Conservation (phyloP, 148 eudicot species). For the Persicaria tinctoria region DNA sequence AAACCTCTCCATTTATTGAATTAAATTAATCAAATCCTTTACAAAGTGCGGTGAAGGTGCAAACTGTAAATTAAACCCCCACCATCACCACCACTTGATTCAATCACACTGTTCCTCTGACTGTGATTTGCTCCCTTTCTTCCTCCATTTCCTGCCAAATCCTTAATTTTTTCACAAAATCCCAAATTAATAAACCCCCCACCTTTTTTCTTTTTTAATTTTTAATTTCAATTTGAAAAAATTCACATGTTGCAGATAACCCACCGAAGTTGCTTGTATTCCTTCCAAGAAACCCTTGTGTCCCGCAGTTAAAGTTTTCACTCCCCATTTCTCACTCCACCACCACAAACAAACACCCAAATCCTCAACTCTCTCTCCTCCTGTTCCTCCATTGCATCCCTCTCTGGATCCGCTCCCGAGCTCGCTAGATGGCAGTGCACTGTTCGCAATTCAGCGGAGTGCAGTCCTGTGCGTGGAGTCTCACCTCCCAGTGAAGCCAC, state of each 20-base stretch:
- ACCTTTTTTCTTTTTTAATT: not conserved
- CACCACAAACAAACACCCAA: slow-evolving; percentile 4
- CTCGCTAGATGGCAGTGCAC: slow-evolving; percentile 16
- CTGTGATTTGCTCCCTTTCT: slow-evolving; percentile 3
- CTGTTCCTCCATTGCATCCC: not conserved
- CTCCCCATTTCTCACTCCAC: slow-evolving; percentile 14
- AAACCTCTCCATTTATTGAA: not conserved
- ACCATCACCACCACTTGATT: slow-evolving; percentile 1
- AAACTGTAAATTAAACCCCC: slow-evolving; percentile 2
- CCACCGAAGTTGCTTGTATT: slow-evolving; percentile 15
- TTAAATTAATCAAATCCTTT: not conserved
- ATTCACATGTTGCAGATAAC: slow-evolving; percentile 17
- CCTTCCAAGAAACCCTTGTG: slow-evolving; percentile 10
- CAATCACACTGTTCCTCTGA: not conserved
- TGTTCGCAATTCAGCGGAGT: slow-evolving; percentile 4
- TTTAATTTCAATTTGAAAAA: not conserved
- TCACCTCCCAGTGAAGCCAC: slow-evolving; percentile 19
- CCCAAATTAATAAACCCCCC: not conserved
- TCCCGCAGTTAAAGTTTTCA: slow-evolving; percentile 13
- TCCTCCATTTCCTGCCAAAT: slow-evolving; percentile 8
- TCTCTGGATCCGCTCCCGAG: slow-evolving; percentile 6
- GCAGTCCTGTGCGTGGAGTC: slow-evolving; percentile 14
- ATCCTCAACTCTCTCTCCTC: slow-evolving; percentile 8
- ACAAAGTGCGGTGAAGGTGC: slow-evolving; percentile 9
- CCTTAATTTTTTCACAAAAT: not conserved